A percentile compares a stretch with the other conserved stretches of the same genome.
Conservation (phyloP, 2,329 filamentous ascomycete species). For the Epichloe coenophiala region DNA sequence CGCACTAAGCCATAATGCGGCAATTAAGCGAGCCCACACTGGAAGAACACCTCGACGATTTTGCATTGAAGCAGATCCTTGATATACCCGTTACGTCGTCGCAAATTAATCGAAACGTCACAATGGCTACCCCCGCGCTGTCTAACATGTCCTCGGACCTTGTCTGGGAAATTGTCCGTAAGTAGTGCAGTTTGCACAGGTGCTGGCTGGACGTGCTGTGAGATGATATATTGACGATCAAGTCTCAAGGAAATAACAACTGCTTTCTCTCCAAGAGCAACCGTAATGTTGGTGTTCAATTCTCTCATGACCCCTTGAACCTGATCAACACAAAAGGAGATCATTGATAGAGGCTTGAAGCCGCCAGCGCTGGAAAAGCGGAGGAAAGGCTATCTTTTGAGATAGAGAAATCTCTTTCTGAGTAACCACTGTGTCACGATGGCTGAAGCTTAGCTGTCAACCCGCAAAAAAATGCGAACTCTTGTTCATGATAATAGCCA, state of each 20-base stretch:
- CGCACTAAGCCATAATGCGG: constrained; percentile 16
- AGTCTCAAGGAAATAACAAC: constrained; percentile 61
- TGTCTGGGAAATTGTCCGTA: constrained; percentile 91
- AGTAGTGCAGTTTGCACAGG: constrained; percentile 33
- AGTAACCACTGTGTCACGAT: not conserved
- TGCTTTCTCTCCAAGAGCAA: constrained; percentile 86
- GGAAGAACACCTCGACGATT: constrained; percentile 16
- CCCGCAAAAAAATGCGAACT: not conserved
- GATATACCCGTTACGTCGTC: constrained; percentile 9
- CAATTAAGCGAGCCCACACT: constrained; percentile 30
- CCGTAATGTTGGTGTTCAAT: constrained; percentile 63
- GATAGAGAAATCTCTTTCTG: not conserved
- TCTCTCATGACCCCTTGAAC: constrained; percentile 93
- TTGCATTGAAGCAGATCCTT: constrained; percentile 12
- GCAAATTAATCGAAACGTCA: constrained; percentile 26
- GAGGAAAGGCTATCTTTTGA: not conserved
- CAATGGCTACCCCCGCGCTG: constrained; percentile 41
- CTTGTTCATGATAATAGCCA: not conserved
- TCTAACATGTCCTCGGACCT: constrained; percentile 79
- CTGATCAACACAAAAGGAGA: constrained; percentile 52
- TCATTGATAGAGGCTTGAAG: not conserved
- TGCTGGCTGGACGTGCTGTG: not conserved
- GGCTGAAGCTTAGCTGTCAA: not conserved
- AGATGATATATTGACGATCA: not conserved
- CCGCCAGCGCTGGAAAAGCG: not conserved